These are phyloP conservation scores for Hypericum perforatum DNA, from an alignment of 345 rosid genomes.

Conservation along the genomic window DNA sequence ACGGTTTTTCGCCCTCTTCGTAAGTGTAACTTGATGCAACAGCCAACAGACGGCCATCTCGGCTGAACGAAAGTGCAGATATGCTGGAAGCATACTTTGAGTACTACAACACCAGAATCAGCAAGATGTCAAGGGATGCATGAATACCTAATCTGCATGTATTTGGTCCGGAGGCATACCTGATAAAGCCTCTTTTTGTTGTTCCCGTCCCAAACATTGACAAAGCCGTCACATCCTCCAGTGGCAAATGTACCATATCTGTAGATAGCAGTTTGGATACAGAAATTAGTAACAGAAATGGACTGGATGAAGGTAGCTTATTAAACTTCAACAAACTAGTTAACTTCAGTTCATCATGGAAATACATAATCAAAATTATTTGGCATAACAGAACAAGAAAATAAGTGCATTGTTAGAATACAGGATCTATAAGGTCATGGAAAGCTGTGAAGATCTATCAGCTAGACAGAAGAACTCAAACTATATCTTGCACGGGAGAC, in stretches of 20 bases:
- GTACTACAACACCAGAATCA: conserved; percentile 42
- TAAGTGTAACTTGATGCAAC: conserved; percentile 96
- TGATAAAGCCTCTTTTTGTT: conserved; percentile 98
- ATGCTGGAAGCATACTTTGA: conserved; percentile 86
- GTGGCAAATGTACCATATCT: conserved; percentile 99
- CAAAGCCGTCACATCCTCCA: conserved; percentile 98
- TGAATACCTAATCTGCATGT: too few species aligned
- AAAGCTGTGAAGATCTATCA: too few species aligned
- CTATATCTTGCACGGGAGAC: too few species aligned
- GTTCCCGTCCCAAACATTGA: conserved; percentile 96
- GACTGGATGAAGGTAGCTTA: too few species aligned
- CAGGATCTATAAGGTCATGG: too few species aligned
- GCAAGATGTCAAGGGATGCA: not conserved
- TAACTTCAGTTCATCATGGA: too few species aligned
- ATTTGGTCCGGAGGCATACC: conserved; percentile 23
- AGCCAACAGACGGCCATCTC: conserved; percentile 90
- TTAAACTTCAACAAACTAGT: too few species aligned
- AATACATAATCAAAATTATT: too few species aligned
- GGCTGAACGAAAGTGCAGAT: conserved; percentile 88
- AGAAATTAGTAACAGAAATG: too few species aligned
- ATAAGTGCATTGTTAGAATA: too few species aligned
- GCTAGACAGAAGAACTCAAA: too few species aligned
- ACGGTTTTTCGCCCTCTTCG: conserved; percentile 97
- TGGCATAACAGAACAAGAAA: too few species aligned
- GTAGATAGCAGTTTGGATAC: conserved; percentile 11